Conservation (phyloP, 202 grass and related monocot species). For the Hordeum pubiflorum region DNA sequence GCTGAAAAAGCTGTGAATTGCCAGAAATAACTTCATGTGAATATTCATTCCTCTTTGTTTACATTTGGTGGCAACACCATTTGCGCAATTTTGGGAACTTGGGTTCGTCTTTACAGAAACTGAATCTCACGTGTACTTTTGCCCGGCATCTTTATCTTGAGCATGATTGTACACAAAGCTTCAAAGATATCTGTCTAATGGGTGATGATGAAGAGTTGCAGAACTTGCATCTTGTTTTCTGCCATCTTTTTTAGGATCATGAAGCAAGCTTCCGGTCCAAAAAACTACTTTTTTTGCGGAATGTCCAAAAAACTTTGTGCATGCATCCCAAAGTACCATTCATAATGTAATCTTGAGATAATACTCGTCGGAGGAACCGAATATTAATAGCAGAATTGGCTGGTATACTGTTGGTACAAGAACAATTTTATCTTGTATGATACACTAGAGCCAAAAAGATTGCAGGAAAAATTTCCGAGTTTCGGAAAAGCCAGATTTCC, state of each 20-base stretch:
- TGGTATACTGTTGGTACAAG: no score
- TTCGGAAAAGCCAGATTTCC: not conserved
- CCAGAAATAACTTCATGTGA: conserved; percentile 13
- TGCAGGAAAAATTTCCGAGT: no score
- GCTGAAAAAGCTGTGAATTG: not conserved
- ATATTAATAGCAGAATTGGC: no score
- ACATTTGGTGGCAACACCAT: not conserved
- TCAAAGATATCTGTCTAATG: not conserved
- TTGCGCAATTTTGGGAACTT: conserved; percentile 29
- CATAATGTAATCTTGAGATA: not conserved
- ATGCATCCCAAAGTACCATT: not conserved
- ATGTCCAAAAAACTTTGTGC: not conserved
- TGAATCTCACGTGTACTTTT: not conserved
- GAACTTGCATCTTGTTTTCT: not conserved
- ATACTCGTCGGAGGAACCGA: no score
- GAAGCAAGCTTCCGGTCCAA: not conserved
- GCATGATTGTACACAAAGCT: not conserved
- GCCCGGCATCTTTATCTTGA: not conserved
- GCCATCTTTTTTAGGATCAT: not conserved
- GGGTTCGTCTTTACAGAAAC: not conserved
- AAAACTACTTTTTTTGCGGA: no score
- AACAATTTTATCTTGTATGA: no score
- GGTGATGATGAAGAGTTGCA: not conserved
- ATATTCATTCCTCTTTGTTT: conserved; percentile 22
- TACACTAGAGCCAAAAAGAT: no score